Base-by-base conservation (phyloP, 2,329 filamentous ascomycete genomes). In the Clonostachys byssicola region DNA sequence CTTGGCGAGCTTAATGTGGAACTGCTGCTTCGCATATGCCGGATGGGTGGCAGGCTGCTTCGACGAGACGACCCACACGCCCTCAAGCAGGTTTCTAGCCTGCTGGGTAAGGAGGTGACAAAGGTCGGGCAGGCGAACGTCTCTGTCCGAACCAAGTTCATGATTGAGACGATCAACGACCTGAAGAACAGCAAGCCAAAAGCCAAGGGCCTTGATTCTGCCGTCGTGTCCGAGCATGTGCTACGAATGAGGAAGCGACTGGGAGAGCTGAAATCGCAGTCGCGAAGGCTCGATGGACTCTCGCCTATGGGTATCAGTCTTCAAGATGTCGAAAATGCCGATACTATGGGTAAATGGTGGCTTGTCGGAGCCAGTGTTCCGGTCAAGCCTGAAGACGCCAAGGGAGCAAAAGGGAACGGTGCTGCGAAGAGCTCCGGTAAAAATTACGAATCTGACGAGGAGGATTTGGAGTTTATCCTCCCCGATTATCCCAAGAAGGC, bases 331-430 rank as follows among this genome's bases (percentile, higher is more conserved):
- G 83, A 83, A 52, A 82, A 92, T 51, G 86, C 86, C 1, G 88
- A 92, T 39, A 92, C 88, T 61, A 88, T 86, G 61, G 94, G 94
- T 1, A 96, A 96, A 71, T 99, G 94, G 94, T 99, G 94, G 94
- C 81, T 97, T 17, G 89, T 97, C 6, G 94, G 94, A 45, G 92
- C 94, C n/a, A 96, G 91, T 65, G 96, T 92, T 81, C 72, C 77
- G 5, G 80, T 50, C 17, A 67, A 62, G 44, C 48, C 45, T n/a
- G 40, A 43, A 42, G 38, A 20, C 5, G 38, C 6, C 1, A 33
- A 41, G 30, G 23, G 13, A 18, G 30, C 30, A 45, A 30, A 34
- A 33, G 23, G 12, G 42, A 14, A 30, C 10, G 12, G 17, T 33
- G 42, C 2, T 10, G 14, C 42, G 34, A 40, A 40, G n/a, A 45